Percentiles rank a stretch among this genome's conserved stretches.
Evolutionary conservation across 2,329 filamentous ascomycete genomes (phyloP).

Genomic region (Arthrocladium fulminans): DNA sequence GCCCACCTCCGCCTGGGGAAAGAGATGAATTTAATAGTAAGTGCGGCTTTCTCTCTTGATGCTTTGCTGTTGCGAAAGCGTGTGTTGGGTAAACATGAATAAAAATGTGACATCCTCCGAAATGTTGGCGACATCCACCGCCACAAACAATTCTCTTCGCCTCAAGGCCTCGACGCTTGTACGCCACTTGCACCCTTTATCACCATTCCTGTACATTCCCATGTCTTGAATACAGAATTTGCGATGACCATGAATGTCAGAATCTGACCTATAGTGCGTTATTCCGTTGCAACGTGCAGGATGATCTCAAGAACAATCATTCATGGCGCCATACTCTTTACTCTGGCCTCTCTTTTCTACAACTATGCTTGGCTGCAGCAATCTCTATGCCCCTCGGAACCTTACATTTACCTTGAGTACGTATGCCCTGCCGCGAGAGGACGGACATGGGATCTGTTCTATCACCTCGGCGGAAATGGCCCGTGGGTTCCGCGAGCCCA

Average conservation of each 20-base stretch:
- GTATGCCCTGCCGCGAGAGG: not conserved
- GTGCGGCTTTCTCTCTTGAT: no score
- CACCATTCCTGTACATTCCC: no score
- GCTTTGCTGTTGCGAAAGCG: no score
- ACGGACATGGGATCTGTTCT: conserved; percentile 41
- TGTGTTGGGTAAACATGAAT: not conserved
- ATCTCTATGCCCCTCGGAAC: not conserved
- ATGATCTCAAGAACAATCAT: not conserved
- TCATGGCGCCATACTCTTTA: not conserved
- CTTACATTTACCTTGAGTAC: not conserved
- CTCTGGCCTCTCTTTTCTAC: not conserved
- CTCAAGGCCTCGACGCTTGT: no score
- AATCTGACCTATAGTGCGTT: not conserved
- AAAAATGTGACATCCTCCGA: not conserved
- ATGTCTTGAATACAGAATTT: not conserved
- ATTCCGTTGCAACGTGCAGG: not conserved
- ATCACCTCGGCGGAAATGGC: conserved; percentile 48
- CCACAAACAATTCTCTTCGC: no score
- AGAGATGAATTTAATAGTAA: no score
- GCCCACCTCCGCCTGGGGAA: no score
- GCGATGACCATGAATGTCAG: not conserved
- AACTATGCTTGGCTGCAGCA: conserved; percentile 1
- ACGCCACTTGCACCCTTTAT: not conserved
- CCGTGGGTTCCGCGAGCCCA: conserved; percentile 45
- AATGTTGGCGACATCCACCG: no score